These are phyloP conservation scores for Talaromyces piceae DNA, from an alignment of 2,329 filamentous ascomycete genomes.

Conservation along the genomic window DNA sequence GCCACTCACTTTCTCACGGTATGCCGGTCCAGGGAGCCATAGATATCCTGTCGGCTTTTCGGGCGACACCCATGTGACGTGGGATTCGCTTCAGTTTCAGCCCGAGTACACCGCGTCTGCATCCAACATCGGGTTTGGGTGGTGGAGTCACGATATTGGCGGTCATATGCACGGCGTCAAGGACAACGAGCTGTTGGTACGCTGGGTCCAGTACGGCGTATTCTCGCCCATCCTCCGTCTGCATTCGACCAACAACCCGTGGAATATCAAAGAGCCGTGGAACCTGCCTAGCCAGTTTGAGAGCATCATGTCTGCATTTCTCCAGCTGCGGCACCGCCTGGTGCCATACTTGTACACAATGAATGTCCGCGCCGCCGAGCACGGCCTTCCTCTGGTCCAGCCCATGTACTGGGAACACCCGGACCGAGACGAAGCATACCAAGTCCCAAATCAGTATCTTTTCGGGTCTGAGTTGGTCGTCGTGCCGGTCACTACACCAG, in stretches of 20 bases:
- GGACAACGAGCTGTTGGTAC: constrained; percentile 51
- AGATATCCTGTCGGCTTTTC: constrained; percentile 60
- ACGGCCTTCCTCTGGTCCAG: constrained; percentile 48
- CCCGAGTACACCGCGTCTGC: constrained; percentile 61
- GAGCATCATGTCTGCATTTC: constrained; percentile 41
- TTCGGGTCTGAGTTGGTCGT: constrained; percentile 54
- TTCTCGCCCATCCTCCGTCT: constrained; percentile 56
- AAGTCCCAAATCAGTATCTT: constrained; percentile 50
- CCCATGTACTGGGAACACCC: constrained; percentile 59
- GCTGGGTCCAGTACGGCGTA: constrained; percentile 57
- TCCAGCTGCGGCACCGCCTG: constrained; percentile 51
- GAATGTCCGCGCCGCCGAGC: constrained; percentile 41
- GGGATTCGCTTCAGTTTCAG: constrained; percentile 56
- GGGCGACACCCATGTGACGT: constrained; percentile 53
- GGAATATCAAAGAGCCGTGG: constrained; percentile 59
- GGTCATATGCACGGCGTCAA: constrained; percentile 51
- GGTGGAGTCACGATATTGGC: constrained; percentile 64
- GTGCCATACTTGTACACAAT: constrained; percentile 55
- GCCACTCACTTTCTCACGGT: constrained; percentile 54
- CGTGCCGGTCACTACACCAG: constrained; percentile 48
- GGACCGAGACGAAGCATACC: constrained; percentile 47
- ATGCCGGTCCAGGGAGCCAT: constrained; percentile 56
- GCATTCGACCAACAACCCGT: constrained; percentile 52
- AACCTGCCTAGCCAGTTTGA: constrained; percentile 42
- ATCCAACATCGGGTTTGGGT: constrained; percentile 60